Evolutionary conservation across 2,329 filamentous ascomycete species (phyloP).

Genomic region (Ophiostoma quercus): DNA sequence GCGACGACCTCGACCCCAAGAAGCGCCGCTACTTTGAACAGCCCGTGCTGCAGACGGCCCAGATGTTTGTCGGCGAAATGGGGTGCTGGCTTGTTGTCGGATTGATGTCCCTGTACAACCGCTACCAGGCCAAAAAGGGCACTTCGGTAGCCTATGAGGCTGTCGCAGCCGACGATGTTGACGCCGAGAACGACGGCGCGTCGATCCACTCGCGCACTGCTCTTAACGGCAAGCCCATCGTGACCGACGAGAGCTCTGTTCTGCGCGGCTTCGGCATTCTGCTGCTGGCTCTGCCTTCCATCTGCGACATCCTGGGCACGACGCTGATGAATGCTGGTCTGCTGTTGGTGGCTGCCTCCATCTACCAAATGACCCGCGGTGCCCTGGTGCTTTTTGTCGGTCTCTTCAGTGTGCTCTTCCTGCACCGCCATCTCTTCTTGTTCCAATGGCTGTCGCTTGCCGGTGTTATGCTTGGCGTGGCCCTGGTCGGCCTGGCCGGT

Average conservation of each 20-base stretch:
- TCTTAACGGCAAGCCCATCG: slow-evolving; percentile 36
- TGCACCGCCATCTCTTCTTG: slow-evolving; percentile 69
- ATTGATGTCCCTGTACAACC: slow-evolving; percentile 59
- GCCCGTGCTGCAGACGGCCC: slow-evolving; percentile 89
- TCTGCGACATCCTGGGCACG: slow-evolving; percentile 90
- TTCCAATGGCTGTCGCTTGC: slow-evolving; percentile 91
- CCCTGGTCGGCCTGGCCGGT: slow-evolving; percentile 82
- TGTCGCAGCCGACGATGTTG: slow-evolving; percentile 48
- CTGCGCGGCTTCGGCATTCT: slow-evolving; percentile 67
- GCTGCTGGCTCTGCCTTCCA: slow-evolving; percentile 76
- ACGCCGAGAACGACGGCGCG: slow-evolving; percentile 41
- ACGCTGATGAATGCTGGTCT: slow-evolving; percentile 96
- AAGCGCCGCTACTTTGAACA: slow-evolving; percentile 78
- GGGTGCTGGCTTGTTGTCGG: slow-evolving; percentile 92
- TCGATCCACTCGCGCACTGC: slow-evolving; percentile 42
- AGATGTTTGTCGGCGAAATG: slow-evolving; percentile 97
- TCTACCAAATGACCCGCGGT: slow-evolving; percentile 98
- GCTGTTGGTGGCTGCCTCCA: slow-evolving; percentile 87
- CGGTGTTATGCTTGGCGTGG: slow-evolving; percentile 83
- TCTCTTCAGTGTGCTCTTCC: slow-evolving; percentile 86
- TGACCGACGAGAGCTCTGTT: slow-evolving; percentile 45
- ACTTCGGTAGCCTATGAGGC: slow-evolving; percentile 56
- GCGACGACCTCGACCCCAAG: slow-evolving; percentile 62
- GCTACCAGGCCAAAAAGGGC: slow-evolving; percentile 39
- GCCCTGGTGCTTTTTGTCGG: slow-evolving; percentile 94